Conservation (phyloP, 352 stramenopile species). For the Phytophthora quininea region DNA sequence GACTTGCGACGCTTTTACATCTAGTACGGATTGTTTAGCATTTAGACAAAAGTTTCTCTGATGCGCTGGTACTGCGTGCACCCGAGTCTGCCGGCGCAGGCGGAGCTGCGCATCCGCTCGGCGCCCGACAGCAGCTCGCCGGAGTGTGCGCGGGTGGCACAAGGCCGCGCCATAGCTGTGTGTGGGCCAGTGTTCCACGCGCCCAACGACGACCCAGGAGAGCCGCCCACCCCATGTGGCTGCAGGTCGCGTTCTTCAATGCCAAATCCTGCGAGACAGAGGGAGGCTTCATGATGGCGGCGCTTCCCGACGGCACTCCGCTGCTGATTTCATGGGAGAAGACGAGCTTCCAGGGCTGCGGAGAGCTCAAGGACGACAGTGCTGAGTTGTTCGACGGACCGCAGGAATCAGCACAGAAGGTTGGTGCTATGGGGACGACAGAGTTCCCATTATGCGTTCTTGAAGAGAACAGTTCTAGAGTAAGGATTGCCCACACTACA, state of each 20-base stretch:
- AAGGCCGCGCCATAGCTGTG: constrained; percentile 55
- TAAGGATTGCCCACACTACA: constrained; percentile 53
- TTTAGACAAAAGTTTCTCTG: not conserved
- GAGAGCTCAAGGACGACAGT: constrained; percentile 36
- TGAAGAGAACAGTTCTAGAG: constrained; percentile 31
- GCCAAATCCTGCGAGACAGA: constrained; percentile 28
- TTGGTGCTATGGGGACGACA: constrained; percentile 40
- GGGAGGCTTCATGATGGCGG: constrained; percentile 62
- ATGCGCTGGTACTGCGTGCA: constrained; percentile 83
- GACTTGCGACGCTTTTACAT: too few relatives aligned
- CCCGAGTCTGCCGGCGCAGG: constrained; percentile 56
- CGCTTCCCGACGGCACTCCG: constrained; percentile 44
- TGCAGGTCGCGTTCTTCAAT: constrained; percentile 57
- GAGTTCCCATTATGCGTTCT: constrained; percentile 58
- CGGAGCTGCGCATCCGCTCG: constrained; percentile 67
- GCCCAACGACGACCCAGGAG: constrained; percentile 10
- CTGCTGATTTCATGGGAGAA: constrained; percentile 63
- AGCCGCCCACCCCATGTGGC: constrained; percentile 45
- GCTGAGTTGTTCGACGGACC: constrained; percentile 51
- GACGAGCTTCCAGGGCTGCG: constrained; percentile 52
- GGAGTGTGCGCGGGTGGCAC: constrained; percentile 49
- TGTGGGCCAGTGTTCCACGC: constrained; percentile 44
- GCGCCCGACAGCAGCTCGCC: constrained; percentile 51
- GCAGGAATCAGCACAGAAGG: constrained; percentile 21
- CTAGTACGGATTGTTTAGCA: too few relatives aligned